Evolutionary conservation across 441 rosid genomes (phyloP), one percentile per base, ranked within the genome.

Genomic region (Euphorbia corollata): DNA sequence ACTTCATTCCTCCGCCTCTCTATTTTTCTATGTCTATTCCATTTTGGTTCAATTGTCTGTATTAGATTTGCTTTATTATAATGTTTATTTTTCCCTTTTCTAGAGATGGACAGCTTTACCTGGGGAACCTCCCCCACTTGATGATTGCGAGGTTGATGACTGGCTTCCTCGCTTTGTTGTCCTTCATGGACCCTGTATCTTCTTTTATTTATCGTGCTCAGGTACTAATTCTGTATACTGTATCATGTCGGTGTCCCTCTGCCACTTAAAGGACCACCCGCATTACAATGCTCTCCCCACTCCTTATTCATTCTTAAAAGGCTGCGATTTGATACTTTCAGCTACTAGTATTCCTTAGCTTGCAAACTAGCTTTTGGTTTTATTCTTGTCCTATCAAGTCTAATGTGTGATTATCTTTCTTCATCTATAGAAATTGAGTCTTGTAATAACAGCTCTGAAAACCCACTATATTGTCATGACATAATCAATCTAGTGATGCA

Each of bases 81-180:
- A 50, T 50, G 18, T 16, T 20, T 30, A 19, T 59, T 19, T 20
- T 38, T 57, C 13, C 20, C 15, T 16, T 74, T 55, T 27, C 38
- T 72, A 93, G 98, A 85, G 98, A 74, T 93, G 98, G 97, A 81
- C 86, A 64, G 92, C 98, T 67, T 81, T 93, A 30, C 98, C 96
- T 0, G 98, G 97, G 72, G 98, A 93, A 76, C 94, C 90, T 70
- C 88, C 92, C 20, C 96, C 94, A 7, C 20, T 90, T 70, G 98
- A 93, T 64, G 98, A 93, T 80, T 68, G 81, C 13, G 98, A 93
- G 19, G 94, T 93, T 63, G 96, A 92, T 64, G 98, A 93, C 71
- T 88, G 98, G 98, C 97, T 92, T 75, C 97, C 97, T 50, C 86
- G 98, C 43, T 93, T 93, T 34, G 83, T 88, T 63, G 98, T 93